Evolutionary conservation across 2,329 filamentous ascomycete genomes (phyloP).

Genomic region (Lasiodiplodia sp.): DNA sequence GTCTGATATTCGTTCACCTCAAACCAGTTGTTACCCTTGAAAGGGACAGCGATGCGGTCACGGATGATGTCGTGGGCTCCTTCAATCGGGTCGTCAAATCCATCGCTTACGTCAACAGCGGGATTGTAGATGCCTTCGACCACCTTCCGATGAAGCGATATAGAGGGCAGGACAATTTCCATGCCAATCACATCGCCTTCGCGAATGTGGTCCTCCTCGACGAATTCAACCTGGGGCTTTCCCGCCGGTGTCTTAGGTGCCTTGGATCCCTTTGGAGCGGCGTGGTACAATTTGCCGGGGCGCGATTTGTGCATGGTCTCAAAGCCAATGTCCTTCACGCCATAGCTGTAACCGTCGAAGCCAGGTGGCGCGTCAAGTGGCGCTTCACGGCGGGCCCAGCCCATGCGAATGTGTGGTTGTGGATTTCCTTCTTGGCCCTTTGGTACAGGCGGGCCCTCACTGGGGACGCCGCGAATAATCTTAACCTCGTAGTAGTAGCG

Average conservation of each 20-base stretch:
- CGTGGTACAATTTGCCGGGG: constrained; percentile 79
- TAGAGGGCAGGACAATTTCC: constrained; percentile 87
- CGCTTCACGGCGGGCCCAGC: constrained; percentile 83
- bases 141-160: constrained; percentile 85
- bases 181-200: constrained; percentile 95
- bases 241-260: constrained; percentile 43
- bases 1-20: constrained; percentile 90
- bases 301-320: constrained; percentile 94
- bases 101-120: constrained; percentile 72
- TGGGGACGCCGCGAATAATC: constrained; percentile 77
- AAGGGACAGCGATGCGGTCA: constrained; percentile 92
- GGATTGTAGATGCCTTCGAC: constrained; percentile 89
- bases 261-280: constrained; percentile 49
- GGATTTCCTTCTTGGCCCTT: constrained; percentile 52
- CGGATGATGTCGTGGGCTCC: constrained; percentile 83
- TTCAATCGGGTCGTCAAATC: constrained; percentile 61
- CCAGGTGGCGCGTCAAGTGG: constrained; percentile 84
- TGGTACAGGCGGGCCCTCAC: constrained; percentile 49
- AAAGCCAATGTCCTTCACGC: constrained; percentile 85
- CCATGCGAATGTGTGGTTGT: constrained; percentile 75
- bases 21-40: constrained; percentile 93
- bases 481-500: constrained; percentile 95
- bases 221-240: constrained; percentile 45
- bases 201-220: constrained; percentile 75
- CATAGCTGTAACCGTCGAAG: constrained; percentile 93